phyloP scores from a whole-genome alignment of 176 grass and related monocot genomes.

The Otatea glauca region DNA sequence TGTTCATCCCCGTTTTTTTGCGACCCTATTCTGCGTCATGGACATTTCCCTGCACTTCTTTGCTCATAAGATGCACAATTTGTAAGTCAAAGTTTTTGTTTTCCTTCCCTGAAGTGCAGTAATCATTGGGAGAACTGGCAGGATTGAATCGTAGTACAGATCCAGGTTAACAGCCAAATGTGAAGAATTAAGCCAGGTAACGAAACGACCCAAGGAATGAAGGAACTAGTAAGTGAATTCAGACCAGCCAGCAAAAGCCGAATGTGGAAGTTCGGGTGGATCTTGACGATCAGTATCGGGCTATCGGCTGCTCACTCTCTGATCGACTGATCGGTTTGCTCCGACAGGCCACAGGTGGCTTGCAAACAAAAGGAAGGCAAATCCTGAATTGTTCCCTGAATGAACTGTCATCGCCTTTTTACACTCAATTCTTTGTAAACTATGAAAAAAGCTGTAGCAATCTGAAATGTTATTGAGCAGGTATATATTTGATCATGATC shows the following conservation, averaged over 20 bases:
- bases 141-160: neutral
- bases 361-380: neutral
- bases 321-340: neutral
- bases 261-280: neutral
- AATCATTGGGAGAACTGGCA: neutral
- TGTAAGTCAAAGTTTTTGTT: too few relatives aligned
- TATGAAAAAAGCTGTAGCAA: neutral
- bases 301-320: neutral
- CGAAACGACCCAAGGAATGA: neutral
- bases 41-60: neutral
- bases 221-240: neutral
- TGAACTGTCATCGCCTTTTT: neutral
- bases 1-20: neutral
- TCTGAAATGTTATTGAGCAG: neutral
- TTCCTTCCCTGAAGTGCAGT: neutral
- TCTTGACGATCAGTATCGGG: neutral
- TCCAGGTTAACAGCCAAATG: neutral
- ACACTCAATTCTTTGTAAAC: neutral
- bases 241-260: neutral
- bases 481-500: neutral
- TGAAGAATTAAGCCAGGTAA: neutral
- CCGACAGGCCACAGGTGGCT: neutral
- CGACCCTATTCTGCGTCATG: neutral
- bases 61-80: neutral
- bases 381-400: neutral